Conservation (phyloP, 2,329 filamentous ascomycete species). For the Neopestalotiopsis sp. region DNA sequence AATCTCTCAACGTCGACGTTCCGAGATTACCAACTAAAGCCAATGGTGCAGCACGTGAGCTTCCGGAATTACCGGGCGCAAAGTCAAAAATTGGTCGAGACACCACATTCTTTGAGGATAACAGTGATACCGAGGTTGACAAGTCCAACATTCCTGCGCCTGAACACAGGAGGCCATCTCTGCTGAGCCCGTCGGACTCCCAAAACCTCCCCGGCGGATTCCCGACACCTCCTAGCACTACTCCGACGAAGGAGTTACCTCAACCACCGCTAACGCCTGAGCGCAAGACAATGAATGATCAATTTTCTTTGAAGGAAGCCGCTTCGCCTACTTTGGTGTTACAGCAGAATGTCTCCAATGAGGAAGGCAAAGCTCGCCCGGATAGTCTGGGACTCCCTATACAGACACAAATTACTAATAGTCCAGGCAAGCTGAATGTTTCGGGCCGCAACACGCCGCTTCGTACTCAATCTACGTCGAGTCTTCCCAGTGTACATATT, state of each 20-base stretch:
- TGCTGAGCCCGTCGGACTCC: constrained; percentile 6
- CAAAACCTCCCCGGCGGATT: constrained; percentile 12
- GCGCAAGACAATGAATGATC: neutral
- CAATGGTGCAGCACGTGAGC: constrained; percentile 31
- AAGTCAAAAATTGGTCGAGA: constrained; percentile 34
- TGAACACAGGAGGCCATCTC: neutral
- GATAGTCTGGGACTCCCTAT: constrained; percentile 40
- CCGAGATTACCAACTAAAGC: constrained; percentile 31
- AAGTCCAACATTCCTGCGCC: constrained; percentile 12
- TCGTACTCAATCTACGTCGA: constrained; percentile 40
- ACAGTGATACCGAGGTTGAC: constrained; percentile 51
- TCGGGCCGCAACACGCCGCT: constrained; percentile 48
- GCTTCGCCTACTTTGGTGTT: constrained; percentile 27
- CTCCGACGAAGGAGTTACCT: constrained; percentile 6
- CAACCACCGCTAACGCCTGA: constrained; percentile 3
- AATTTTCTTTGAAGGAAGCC: constrained; percentile 14
- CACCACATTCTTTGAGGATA: constrained; percentile 58
- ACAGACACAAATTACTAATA: constrained; percentile 41
- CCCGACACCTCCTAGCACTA: constrained; percentile 13
- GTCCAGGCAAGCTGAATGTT: constrained; percentile 42
- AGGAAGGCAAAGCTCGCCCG: constrained; percentile 22
- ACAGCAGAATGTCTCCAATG: constrained; percentile 27
- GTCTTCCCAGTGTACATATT: constrained; percentile 55
- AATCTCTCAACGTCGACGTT: constrained; percentile 23
- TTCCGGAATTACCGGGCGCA: constrained; percentile 32